Percentiles rank a stretch among this genome's conserved stretches.
These are phyloP conservation scores for Candida lessepsii DNA, from an alignment of 805 yeast species.

Conservation along the genomic window DNA sequence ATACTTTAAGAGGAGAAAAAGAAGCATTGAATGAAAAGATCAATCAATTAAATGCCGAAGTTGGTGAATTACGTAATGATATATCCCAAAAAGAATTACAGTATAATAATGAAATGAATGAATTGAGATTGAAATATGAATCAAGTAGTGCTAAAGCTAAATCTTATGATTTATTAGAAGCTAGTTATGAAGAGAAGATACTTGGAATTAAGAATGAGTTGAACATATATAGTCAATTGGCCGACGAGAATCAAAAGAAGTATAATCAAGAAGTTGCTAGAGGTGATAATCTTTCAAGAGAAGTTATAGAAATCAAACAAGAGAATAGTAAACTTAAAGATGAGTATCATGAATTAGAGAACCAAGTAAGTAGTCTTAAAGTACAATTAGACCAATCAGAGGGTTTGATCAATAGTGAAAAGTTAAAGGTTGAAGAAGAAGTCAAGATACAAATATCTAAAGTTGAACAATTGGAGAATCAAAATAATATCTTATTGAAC, in stretches of 20 bases:
- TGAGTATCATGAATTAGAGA: slow-evolving; percentile 11
- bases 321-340: slow-evolving; percentile 18
- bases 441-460: slow-evolving; percentile 45
- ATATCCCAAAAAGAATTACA: slow-evolving; percentile 20
- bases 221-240: slow-evolving; percentile 44
- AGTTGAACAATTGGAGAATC: slow-evolving; percentile 58
- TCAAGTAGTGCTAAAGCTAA: slow-evolving; percentile 28
- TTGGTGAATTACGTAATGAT: slow-evolving; percentile 23
- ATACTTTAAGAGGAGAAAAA: slow-evolving; percentile 24
- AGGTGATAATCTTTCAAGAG: slow-evolving; percentile 50
- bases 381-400: slow-evolving; percentile 15
- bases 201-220: slow-evolving; percentile 29
- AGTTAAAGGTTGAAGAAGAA: slow-evolving; percentile 25
- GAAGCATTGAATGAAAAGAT: slow-evolving; percentile 21
- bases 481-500: slow-evolving; percentile 63
- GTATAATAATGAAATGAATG: slow-evolving; percentile 25
- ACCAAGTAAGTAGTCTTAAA: slow-evolving; percentile 14
- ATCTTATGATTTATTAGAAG: slow-evolving; percentile 32
- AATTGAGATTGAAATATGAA: slow-evolving; percentile 24
- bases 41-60: slow-evolving; percentile 19
- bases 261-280: slow-evolving; percentile 55
- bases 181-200: slow-evolving; percentile 32
- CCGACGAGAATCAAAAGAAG: slow-evolving; percentile 49
- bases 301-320: slow-evolving; percentile 21
- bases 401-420: slow-evolving; percentile 24